Base-by-base conservation (phyloP, 2,329 filamentous ascomycete genomes). In the Dactylellina parvicollis region DNA sequence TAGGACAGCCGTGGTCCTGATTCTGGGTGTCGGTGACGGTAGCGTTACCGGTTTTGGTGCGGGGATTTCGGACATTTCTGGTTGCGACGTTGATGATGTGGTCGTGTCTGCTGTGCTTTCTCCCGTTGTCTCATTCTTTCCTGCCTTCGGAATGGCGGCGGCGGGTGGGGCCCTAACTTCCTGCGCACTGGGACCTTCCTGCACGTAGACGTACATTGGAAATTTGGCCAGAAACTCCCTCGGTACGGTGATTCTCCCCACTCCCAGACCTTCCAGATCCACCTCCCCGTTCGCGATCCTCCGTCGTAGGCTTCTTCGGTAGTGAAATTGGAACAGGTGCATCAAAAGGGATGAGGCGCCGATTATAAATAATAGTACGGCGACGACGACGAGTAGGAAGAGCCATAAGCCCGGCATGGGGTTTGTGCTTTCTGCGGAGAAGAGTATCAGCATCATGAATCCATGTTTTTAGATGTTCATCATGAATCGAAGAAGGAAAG, bases 251-350 rank as follows among this genome's bases (percentile, higher is more conserved):
- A 96, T 82, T 12, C 90, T 86, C 78, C 92, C 94, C 76, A 97
- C 91, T 1, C 92, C 93, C 76, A 96, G 85, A 1, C 88, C 88
- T 80, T 97, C 93, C 2, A 97, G 83, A 78, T 97, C 91, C 18
- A 96, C 88, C 76, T 96, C 90, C 57, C 94, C 93, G 5, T 84
- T 85, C 67, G 87, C 84, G 14, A 97, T 89, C 10, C 92, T 87
- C 50, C 87, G 85, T 55, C 87, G 87, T 9, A 98, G 82, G 0
- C 84, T 84, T 22, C 84, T 84, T 7, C 93, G 87, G 28, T 92
- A 87, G 50, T 87, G 85, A 34, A 88, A 86, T 79, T 96, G 92
- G 28, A 95, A 83, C 20, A 89, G 83, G 77, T 95, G 92, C 90
- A 95, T 96, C 57, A 85, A 82, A 40, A 88, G 79, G 0, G 88